phyloP scores from a whole-genome alignment of 108 stramenopile genomes.

The Pelagomonas calceolata region DNA sequence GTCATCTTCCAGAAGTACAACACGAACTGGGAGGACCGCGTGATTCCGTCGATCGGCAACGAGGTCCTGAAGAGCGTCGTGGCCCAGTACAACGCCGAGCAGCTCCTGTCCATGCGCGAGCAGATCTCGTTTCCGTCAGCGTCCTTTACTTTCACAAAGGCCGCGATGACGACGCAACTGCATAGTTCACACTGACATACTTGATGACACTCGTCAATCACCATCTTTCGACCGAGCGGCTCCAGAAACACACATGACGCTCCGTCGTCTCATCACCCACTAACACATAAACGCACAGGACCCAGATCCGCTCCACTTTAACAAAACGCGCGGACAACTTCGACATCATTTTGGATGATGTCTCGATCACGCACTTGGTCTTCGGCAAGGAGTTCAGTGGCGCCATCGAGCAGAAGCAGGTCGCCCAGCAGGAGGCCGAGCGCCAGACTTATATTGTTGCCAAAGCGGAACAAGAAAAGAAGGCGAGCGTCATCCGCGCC shows the following conservation, averaged over 20 bases:
- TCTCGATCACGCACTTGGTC: slow-evolving; percentile 96
- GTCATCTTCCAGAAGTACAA: slow-evolving; percentile 85
- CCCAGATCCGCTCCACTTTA: slow-evolving; percentile 81
- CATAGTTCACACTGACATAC: too few species aligned
- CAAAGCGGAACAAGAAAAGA: slow-evolving; percentile 92
- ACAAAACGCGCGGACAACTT: slow-evolving; percentile 82
- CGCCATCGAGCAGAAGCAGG: slow-evolving; percentile 99
- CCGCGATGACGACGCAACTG: too few species aligned
- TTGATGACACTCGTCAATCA: too few species aligned
- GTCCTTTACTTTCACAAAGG: too few species aligned
- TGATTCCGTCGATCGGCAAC: slow-evolving; percentile 96
- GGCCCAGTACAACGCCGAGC: slow-evolving; percentile 98
- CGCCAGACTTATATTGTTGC: slow-evolving; percentile 91
- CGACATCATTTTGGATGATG: slow-evolving; percentile 95
- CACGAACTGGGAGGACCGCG: slow-evolving; percentile 93
- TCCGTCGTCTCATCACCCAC: too few species aligned
- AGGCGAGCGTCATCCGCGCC: slow-evolving; percentile 91
- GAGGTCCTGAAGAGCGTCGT: slow-evolving; percentile 98
- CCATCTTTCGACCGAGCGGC: too few species aligned
- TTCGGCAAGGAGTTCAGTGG: slow-evolving; percentile 95
- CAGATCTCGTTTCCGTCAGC: slow-evolving; percentile 54
- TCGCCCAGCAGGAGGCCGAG: slow-evolving; percentile 98
- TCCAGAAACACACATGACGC: too few species aligned
- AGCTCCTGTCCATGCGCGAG: slow-evolving; percentile 94
- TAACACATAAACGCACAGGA: too few species aligned